Base-by-base conservation (phyloP, 2,329 filamentous ascomycete species). In the Aspergillus fumigatus region DNA sequence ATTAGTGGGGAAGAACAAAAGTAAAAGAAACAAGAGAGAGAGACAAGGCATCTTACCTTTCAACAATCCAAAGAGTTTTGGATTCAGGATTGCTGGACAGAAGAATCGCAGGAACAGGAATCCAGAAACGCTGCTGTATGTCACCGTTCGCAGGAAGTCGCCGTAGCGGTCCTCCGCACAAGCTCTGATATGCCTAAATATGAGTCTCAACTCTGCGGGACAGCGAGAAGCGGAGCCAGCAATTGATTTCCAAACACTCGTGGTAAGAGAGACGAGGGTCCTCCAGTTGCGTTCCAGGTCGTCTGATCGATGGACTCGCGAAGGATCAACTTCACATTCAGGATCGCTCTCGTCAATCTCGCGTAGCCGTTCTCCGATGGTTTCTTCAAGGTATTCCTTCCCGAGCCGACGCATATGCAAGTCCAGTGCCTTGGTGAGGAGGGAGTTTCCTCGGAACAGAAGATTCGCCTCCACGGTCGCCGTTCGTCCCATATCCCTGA, bases 81-180 rank as follows among this genome's bases (percentile, higher is more conserved):
- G 93, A 60, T 96, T 97, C 6, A 97, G 80, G 57, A 97, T 92
- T n/a, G 93, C 92, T 3, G 93, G 93, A 69, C 92, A 96, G 68
- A 97, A 94, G 78, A 97, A 97, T 4, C 93, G 88, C 59, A 97
- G 80, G 71, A 97, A 97, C 11, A 97, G 76, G 68, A 97, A 97
- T 0, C 93, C 93, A 48, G 92, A 96, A 1, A 97, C 92, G 70
- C 92, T 96, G 52, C 92, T 97, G 70, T 96, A 97, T 48, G 88
- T 86, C 40, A 96, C 92, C 1, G 89, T 93, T 27, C 92, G 87
- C 45, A 96, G 78, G 67, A 95, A 97, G 71, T 96, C 91, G 27
- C 93, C 93, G 70, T 96, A 97, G 19, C 92, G 88, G 71, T 97
- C 92, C 65, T 97, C 93, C 17, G 93, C 92, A 57, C 95, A 95